Percentiles rank a stretch among this genome's conserved stretches.
These are phyloP conservation scores for Yamadazyma membranifaciens DNA, from an alignment of 1,139 yeast species.

Conservation along the genomic window DNA sequence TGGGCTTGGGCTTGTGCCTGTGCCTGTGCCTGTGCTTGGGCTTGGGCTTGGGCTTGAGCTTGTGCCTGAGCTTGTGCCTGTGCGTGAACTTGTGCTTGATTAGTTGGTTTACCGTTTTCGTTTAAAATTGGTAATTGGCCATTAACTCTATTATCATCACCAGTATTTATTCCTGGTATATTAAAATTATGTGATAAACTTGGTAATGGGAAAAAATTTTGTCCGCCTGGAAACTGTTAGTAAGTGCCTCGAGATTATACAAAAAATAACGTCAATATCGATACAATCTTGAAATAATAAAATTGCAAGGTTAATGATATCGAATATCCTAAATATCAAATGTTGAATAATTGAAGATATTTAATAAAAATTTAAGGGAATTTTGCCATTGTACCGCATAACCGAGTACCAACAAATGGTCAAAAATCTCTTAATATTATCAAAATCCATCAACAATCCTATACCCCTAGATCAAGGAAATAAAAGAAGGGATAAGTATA, in stretches of 20 bases:
- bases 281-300: background rate
- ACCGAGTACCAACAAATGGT: background rate
- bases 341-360: background rate
- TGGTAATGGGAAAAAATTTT: slow-evolving; percentile 50
- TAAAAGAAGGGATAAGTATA: slow-evolving; percentile 12
- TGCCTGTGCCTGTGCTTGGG: slow-evolving; percentile 2
- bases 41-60: slow-evolving; percentile 3
- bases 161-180: slow-evolving; percentile 42
- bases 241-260: too few relatives aligned
- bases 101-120: slow-evolving; percentile 6
- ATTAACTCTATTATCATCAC: slow-evolving; percentile 16
- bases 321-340: too few relatives aligned
- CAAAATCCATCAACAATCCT: too few relatives aligned
- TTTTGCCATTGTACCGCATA: background rate
- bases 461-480: background rate
- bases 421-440: background rate
- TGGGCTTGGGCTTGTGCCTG: slow-evolving; percentile 6
- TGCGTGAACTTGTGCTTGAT: slow-evolving; percentile 4
- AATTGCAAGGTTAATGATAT: background rate
- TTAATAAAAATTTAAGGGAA: background rate
- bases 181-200: slow-evolving; percentile 46
- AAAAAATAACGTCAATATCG: too few relatives aligned
- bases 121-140: background rate
- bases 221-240: slow-evolving; percentile 32
- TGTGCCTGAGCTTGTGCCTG: slow-evolving; percentile 3